Base-by-base conservation (phyloP, 257 asterid species). In the Mitragyna speciosa region DNA sequence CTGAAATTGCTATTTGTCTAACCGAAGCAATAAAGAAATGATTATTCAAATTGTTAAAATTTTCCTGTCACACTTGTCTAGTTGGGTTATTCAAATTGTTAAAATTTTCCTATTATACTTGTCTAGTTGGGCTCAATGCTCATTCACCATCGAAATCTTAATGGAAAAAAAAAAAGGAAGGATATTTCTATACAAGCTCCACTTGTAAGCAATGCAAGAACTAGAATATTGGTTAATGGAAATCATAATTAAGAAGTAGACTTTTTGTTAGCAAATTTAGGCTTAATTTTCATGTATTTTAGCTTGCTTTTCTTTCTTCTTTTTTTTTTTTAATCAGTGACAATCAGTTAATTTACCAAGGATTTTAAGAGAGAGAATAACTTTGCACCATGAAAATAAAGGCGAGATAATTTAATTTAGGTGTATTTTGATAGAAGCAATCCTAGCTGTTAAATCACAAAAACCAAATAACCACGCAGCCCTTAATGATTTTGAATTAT, bases 361-460 rank as follows among this genome's bases (percentile, higher is more conserved):
- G 52, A 48, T 11, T 48, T 11, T 48, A 48, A 12, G 16, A 48
- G 12, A 48, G 14, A 48, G 17, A 48, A 48, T 48, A 48, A 48
- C 16, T 48, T 48, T 48, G 52, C 52, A 48, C 52, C 52, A 11
- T 66, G 71, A 66, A 66, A 66, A 9, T 6, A 65, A 2, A 28
- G 26, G 4, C 12, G 59, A 12, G 22, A 10, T 11, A 47, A 47
- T 11, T 47, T 47, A 47, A 47, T 0, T 1, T 8, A 47, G 10
- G 15, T 1, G 0, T 8, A 47, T 7, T 47, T 47, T 47, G 8
- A 4, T 5, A 19, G 67, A 41, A 66, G 47, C 59, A 56, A 80
- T 80, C 76, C 14, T n/a, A 24, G 63, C 83, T 76, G 76, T 67
- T 72, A 3, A 22, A 17, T 24, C 9, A 41, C 14, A 69, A 16